Conservation (phyloP, 768 basidiomycete species). For the Agaricus sinodeliciosus region DNA sequence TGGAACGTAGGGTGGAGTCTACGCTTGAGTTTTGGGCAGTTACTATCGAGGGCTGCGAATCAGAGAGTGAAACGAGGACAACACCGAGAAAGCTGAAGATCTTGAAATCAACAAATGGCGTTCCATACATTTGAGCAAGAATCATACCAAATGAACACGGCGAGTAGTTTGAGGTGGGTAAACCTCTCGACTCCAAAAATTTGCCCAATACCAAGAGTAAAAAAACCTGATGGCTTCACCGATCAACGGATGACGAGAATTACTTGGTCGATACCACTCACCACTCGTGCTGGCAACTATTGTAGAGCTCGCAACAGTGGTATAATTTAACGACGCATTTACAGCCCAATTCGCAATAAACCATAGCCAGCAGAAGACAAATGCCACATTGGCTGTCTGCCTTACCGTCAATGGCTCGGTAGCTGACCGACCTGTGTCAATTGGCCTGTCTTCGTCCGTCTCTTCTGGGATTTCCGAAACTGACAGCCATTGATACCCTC, state of each 20-base stretch:
- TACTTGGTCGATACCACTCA: slow-evolving; percentile 25
- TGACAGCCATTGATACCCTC: slow-evolving; percentile 19
- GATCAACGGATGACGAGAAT: background rate
- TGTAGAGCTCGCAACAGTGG: slow-evolving; percentile 91
- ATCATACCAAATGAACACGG: slow-evolving; percentile 72
- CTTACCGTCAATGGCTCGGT: slow-evolving; percentile 20
- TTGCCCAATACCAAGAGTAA: slow-evolving; percentile 81
- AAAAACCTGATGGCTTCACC: slow-evolving; percentile 61
- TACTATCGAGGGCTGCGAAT: slow-evolving; percentile 33
- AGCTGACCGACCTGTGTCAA: background rate
- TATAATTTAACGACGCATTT: slow-evolving; percentile 80
- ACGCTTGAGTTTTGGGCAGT: slow-evolving; percentile 19
- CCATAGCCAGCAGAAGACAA: slow-evolving; percentile 83
- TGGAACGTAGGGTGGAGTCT: slow-evolving; percentile 8
- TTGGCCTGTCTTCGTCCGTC: background rate
- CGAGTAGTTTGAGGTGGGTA: slow-evolving; percentile 62
- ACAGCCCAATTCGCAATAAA: slow-evolving; percentile 91
- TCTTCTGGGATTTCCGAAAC: slow-evolving; percentile 7
- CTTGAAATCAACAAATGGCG: background rate
- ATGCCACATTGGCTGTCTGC: slow-evolving; percentile 77
- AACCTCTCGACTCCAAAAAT: slow-evolving; percentile 76
- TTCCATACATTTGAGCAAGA: background rate
- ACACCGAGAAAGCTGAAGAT: slow-evolving; percentile 57
- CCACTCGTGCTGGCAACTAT: slow-evolving; percentile 87
- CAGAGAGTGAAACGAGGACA: slow-evolving; percentile 82